Evolutionary conservation across 805 yeast species (phyloP), one percentile per base, ranked within the genome.

Genomic region (Saturnispora gosingensis): DNA sequence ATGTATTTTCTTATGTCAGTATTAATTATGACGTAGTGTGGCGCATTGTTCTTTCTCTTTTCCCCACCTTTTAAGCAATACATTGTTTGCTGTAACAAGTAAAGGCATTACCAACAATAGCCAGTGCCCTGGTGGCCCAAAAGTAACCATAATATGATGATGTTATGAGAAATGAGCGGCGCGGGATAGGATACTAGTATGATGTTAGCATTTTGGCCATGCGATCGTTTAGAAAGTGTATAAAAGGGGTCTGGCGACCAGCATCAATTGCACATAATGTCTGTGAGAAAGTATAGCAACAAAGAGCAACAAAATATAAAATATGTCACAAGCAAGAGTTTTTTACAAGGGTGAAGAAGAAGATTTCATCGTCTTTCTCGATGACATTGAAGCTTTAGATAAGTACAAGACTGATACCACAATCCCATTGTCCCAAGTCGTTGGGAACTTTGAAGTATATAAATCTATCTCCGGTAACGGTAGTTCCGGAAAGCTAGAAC

Each of bases 281-380:
- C 18, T 1, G 18, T 16, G 1, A 16, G 20, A 2, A 20, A 20
- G 28, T 13, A 46, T 35, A 25, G 11, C 20, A 35, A 20, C 15
- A 11, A 38, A 20, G 2, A 38, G 11, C 10, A 18, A 18, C 16
- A 38, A 35, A 2, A 6, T 9, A 34, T 9, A 35, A 18, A 47
- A 28, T 8, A 48, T 48, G 43, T 47, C 27, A 34, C 75, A 76
- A 52, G 57, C 63, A 54, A 83, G 76, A 66, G 69, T 79, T 48
- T 82, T 82, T 60, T 83, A 77, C 72, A 80, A 81, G 64, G 95
- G 95, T 54, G 48, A 70, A 3, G 72, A 73, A 46, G 67, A 74
- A 49, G 95, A 86, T 65, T 83, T 86, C 55, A 71, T 82, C 40
- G 74, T 83, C 42, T 84, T 85, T 64, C 75, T 77, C 11, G 85